Conservation (phyloP, 2,329 filamentous ascomycete species). For the Neopestalotiopsis sp. region DNA sequence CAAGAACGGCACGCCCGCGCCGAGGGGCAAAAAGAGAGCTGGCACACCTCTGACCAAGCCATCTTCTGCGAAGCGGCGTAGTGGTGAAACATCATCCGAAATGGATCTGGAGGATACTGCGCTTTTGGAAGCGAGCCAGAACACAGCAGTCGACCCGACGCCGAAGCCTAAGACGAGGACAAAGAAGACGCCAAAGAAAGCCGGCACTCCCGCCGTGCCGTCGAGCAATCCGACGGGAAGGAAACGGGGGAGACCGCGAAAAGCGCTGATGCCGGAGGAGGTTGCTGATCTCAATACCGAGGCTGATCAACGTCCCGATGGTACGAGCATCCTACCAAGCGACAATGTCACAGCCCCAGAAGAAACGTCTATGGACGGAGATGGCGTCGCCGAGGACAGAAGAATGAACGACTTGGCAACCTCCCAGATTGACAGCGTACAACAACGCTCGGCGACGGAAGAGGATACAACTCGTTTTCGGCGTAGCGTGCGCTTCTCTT, state of each 20-base stretch:
- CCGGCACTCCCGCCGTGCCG: conserved; percentile 27
- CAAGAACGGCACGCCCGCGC: conserved; percentile 58
- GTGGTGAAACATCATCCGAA: conserved; percentile 35
- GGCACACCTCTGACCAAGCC: conserved; percentile 49
- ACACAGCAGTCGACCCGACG: conserved; percentile 32
- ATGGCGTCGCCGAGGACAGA: background rate
- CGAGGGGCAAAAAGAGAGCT: conserved; percentile 51
- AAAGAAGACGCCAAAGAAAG: conserved; percentile 35
- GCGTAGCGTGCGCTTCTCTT: background rate
- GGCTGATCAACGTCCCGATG: conserved; percentile 19
- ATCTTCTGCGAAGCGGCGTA: conserved; percentile 39
- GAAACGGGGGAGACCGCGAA: conserved; percentile 39
- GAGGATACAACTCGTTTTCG: background rate
- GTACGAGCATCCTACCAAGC: conserved; percentile 16
- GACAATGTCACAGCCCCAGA: background rate
- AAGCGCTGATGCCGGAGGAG: conserved; percentile 32
- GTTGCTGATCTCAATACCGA: conserved; percentile 25
- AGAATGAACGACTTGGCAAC: background rate
- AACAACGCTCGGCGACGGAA: background rate
- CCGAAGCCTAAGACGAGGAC: conserved; percentile 40
- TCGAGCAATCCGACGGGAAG: conserved; percentile 34
- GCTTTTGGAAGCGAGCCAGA: conserved; percentile 24
- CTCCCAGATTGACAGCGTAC: background rate
- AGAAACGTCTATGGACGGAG: conserved; percentile 12
- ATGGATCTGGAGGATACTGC: conserved; percentile 31